Percentiles rank a stretch among this genome's conserved stretches.
Conservation (phyloP, 1,284 basidiomycete genomes). For the Psilocybe mexicana region DNA sequence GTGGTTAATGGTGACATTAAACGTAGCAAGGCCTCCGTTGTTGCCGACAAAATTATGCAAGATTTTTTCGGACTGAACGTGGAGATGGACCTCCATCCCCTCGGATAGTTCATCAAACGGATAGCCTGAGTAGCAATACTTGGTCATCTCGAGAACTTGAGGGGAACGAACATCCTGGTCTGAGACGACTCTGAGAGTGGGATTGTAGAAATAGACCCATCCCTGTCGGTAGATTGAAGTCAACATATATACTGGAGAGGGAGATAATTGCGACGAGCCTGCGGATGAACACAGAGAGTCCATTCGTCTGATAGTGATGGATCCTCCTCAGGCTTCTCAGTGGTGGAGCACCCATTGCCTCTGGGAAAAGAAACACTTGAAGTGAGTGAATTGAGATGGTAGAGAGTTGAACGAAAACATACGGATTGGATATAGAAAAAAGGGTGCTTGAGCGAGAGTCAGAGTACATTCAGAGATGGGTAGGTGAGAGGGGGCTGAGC, state of each 20-base stretch:
- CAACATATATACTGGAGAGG: background rate
- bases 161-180: conserved; percentile 49
- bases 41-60: background rate
- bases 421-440: conserved; percentile 6
- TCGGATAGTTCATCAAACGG: conserved; percentile 32
- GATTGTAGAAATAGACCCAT: conserved; percentile 50
- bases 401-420: background rate
- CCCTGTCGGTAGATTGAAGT: conserved; percentile 26
- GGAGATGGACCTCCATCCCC: conserved; percentile 43
- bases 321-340: background rate
- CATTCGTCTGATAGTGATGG: conserved; percentile 25
- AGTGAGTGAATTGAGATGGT: background rate
- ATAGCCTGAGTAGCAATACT: conserved; percentile 28
- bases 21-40: conserved; percentile 3
- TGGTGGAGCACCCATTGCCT: conserved; percentile 6
- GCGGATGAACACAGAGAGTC: conserved; percentile 35
- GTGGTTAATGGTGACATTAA: conserved; percentile 43
- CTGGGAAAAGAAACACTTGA: background rate
- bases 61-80: conserved; percentile 25
- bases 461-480: background rate
- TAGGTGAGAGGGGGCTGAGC: background rate
- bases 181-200: conserved; percentile 37
- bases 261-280: conserved; percentile 20
- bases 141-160: conserved; percentile 29
- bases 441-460: conserved; percentile 18